These are phyloP conservation scores for Mycena indigotica DNA, from an alignment of 768 basidiomycete species.

Conservation along the genomic window DNA sequence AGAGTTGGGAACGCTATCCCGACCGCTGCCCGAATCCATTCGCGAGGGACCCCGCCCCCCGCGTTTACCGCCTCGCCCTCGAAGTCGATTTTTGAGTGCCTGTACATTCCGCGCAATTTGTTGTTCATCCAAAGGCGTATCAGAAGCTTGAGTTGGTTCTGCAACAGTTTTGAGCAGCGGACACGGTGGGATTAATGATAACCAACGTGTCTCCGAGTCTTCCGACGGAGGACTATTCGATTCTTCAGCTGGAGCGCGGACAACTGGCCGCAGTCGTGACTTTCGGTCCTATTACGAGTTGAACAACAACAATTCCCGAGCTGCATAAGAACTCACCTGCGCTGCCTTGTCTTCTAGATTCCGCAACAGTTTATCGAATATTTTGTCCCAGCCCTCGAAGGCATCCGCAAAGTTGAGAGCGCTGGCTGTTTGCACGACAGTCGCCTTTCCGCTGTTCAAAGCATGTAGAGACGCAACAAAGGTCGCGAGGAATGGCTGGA, in stretches of 20 bases:
- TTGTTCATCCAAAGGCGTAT: constrained; percentile 73
- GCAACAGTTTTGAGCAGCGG: background rate
- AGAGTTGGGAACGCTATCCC: constrained; percentile 64
- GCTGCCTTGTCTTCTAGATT: constrained; percentile 77
- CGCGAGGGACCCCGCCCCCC: constrained; percentile 51
- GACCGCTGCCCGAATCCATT: constrained; percentile 51
- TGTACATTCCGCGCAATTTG: constrained; percentile 92
- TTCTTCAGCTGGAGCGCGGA: constrained; percentile 39
- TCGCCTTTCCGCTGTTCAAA: constrained; percentile 47
- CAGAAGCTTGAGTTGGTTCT: constrained; percentile 54
- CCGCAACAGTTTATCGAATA: constrained; percentile 76
- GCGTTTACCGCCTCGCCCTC: constrained; percentile 69
- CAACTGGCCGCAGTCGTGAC: constrained; percentile 54
- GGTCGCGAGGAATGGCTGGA: constrained; percentile 78
- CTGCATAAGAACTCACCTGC: constrained; percentile 43
- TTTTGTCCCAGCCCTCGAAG: constrained; percentile 78
- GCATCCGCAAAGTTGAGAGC: constrained; percentile 72
- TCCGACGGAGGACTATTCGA: constrained; percentile 59
- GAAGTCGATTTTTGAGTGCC: constrained; percentile 82
- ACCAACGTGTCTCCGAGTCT: constrained; percentile 60
- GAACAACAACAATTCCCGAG: constrained; percentile 1
- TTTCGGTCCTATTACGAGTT: constrained; percentile 63
- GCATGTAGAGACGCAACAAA: constrained; percentile 85
- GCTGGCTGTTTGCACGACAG: constrained; percentile 37
- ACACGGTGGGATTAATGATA: background rate